phyloP scores from a whole-genome alignment of 306 rosid species.

The Dryas drummondii region DNA sequence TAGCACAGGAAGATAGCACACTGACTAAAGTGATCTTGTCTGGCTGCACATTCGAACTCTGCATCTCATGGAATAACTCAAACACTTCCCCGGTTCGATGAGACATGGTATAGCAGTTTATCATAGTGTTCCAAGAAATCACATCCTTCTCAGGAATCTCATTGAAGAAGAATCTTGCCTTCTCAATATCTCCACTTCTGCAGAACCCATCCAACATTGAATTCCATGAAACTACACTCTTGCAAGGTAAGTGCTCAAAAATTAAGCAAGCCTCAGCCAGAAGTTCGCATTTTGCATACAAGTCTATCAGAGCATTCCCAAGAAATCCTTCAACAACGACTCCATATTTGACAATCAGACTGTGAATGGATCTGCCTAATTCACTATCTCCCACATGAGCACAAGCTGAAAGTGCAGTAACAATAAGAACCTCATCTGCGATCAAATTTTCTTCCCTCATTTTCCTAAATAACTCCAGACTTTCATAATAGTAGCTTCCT shows the following conservation, averaged over 20 bases:
- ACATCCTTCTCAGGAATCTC: conserved; percentile 32
- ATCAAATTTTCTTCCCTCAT: conserved; percentile 15
- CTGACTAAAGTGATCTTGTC: conserved; percentile 31
- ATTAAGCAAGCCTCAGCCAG: conserved; percentile 14
- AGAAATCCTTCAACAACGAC: conserved; percentile 23
- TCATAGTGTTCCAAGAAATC: conserved; percentile 38
- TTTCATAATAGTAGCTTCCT: conserved; percentile 9
- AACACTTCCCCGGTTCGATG: conserved; percentile 14
- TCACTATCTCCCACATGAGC: conserved; percentile 7
- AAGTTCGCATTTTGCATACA: conserved; percentile 20
- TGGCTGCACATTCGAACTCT: conserved; percentile 19
- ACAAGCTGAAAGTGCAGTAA: conserved; percentile 27
- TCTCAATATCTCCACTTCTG: conserved; percentile 26
- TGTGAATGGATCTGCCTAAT: conserved; percentile 29
- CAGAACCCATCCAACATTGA: conserved; percentile 36
- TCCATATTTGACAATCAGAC: conserved; percentile 18
- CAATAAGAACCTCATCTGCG: conserved; percentile 29
- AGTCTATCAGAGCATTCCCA: conserved; percentile 29
- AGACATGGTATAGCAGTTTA: conserved; percentile 13
- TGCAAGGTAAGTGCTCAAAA: conserved; percentile 24
- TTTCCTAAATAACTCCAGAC: conserved; percentile 27
- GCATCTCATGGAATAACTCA: conserved; percentile 27
- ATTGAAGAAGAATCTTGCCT: conserved; percentile 23
- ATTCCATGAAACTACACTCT: conserved; percentile 28
- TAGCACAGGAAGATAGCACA: conserved; percentile 30